phyloP scores from a whole-genome alignment of 1,284 basidiomycete genomes.

The Ustilago nuda region DNA sequence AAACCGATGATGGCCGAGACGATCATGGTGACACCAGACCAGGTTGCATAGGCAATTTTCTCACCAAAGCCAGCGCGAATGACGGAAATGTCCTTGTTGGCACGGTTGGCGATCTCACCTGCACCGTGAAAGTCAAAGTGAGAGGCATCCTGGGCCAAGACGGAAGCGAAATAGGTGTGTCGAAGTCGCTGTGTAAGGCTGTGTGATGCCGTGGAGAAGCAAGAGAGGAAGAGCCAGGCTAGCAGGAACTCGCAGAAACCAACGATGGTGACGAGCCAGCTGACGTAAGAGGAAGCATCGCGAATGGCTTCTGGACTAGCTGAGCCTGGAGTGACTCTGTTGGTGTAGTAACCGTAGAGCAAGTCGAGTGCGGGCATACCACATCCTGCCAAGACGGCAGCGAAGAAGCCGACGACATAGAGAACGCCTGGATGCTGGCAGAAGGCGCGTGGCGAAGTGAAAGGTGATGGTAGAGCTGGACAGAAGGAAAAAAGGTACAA shows the following conservation, averaged over 20 bases:
- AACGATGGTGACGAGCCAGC: slow-evolving; percentile 69
- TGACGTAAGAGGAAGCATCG: slow-evolving; percentile 54
- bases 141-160: slow-evolving; percentile 70
- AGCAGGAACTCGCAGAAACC: slow-evolving; percentile 63
- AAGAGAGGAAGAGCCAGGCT: slow-evolving; percentile 63
- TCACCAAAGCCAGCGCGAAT: slow-evolving; percentile 70
- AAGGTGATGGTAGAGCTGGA: slow-evolving; percentile 34
- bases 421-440: slow-evolving; percentile 56
- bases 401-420: slow-evolving; percentile 54
- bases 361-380: slow-evolving; percentile 61
- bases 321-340: slow-evolving; percentile 47
- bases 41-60: slow-evolving; percentile 70
- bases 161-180: slow-evolving; percentile 69
- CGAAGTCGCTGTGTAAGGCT: slow-evolving; percentile 68
- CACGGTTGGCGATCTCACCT: slow-evolving; percentile 70
- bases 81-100: slow-evolving; percentile 70
- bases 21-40: slow-evolving; percentile 66
- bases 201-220: slow-evolving; percentile 67
- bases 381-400: slow-evolving; percentile 54
- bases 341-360: slow-evolving; percentile 64
- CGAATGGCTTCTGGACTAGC: slow-evolving; percentile 43
- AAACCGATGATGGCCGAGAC: slow-evolving; percentile 69
- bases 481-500: slow-evolving; percentile 63
- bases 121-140: slow-evolving; percentile 71
- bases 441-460: slow-evolving; percentile 44